Evolutionary conservation across 2,329 filamentous ascomycete species (phyloP), one percentile per base, ranked within the genome.

Genomic region (Penicillium thymicola): DNA sequence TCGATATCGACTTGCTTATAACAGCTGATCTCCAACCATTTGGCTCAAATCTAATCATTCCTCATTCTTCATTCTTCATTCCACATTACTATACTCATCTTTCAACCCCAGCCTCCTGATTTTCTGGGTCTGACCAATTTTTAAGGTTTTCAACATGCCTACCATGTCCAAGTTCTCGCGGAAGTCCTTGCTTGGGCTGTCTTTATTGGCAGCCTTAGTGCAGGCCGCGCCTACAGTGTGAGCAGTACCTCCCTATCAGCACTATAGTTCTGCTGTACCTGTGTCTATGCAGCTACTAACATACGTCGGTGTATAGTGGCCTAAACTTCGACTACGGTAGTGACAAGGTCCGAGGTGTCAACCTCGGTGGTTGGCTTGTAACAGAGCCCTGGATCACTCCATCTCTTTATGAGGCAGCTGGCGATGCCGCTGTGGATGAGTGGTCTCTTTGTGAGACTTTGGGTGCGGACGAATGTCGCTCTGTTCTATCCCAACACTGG

Each of bases 351-450:
- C 81, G 84, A 13, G 85, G 85, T 53, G 85, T 88, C 30, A 88
- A 88, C 67, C 75, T 87, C 5, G 84, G 85, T 51, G 85, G 85
- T 32, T 86, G 84, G 83, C 80, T 86, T 44, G 81, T 87, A 7
- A 75, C 85, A 5, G 84, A 87, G 71, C 84, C 84, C 16, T 85
- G 83, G 83, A 86, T 86, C 52, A 86, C 83, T 2, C 84, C 84
- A 2, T 84, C 81, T 16, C 75, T 87, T 55, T 87, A 86, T 63
- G 78, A 84, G 45, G 69, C 70, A 18, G 78, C 70, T 4, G 77
- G 75, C 30, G 74, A 74, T 45, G 75, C 68, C 40, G 82, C 82
- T 2, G 77, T 83, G 5, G 85, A 87, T 63, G 85, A 86, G 64
- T 85, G 78, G 67, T 82, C 80, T 0, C 71, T 83, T 41, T 79